Evolutionary conservation across 768 basidiomycete genomes (phyloP).

Genomic region (Collybia nuda): DNA sequence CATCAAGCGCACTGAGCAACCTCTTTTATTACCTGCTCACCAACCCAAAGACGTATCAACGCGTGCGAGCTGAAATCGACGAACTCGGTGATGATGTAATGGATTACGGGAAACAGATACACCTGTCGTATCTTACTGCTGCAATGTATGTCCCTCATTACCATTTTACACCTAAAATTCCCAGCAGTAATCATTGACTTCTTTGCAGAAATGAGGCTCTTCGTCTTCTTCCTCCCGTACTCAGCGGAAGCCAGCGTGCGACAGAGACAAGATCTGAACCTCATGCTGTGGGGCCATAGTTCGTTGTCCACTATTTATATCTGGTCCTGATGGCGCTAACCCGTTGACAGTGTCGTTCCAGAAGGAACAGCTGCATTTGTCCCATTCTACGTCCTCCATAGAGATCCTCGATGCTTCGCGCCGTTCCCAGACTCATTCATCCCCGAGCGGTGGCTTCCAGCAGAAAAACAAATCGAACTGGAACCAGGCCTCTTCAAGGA

Average conservation of each 20-base stretch:
- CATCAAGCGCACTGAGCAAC: conserved; percentile 29
- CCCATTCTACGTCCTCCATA: conserved; percentile 42
- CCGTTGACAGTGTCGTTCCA: conserved; percentile 38
- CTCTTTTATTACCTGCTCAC: conserved; percentile 32
- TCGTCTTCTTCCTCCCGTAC: conserved; percentile 48
- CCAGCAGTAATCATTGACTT: not conserved
- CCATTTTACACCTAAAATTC: not conserved
- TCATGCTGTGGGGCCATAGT: conserved; percentile 39
- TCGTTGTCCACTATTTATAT: conserved; percentile 12
- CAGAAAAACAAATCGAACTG: conserved; percentile 16
- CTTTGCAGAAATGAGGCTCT: conserved; percentile 47
- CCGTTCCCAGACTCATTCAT: conserved; percentile 43
- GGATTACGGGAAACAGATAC: conserved; percentile 24
- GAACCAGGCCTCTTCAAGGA: conserved; percentile 33
- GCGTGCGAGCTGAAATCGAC: conserved; percentile 35
- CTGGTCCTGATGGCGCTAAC: conserved; percentile 1
- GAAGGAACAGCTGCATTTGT: conserved; percentile 43
- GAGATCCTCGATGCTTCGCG: conserved; percentile 45
- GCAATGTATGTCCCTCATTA: conserved; percentile 27
- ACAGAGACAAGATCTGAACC: conserved; percentile 33
- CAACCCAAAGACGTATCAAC: conserved; percentile 29
- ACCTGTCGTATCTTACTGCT: conserved; percentile 35
- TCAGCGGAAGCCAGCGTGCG: conserved; percentile 45
- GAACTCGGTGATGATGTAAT: conserved; percentile 20
- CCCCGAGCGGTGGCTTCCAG: conserved; percentile 37